Conservation (phyloP, 306 rosid species). For the Dalbergia oliveri region DNA sequence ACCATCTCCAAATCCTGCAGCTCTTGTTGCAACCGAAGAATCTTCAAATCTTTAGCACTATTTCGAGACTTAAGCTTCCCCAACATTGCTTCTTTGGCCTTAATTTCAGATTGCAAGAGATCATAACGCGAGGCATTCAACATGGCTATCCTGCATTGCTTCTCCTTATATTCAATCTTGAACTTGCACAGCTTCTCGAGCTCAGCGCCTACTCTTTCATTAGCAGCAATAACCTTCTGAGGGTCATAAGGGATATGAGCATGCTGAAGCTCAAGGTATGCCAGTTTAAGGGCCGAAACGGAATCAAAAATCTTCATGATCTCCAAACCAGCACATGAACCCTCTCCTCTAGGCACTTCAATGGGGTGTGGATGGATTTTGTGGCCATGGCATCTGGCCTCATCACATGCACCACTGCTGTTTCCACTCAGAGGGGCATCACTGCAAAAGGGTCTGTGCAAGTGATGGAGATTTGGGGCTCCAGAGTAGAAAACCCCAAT, state of each 20-base stretch:
- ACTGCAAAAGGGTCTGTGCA: slow-evolving; percentile 32
- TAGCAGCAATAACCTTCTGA: slow-evolving; percentile 62
- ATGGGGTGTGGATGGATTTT: slow-evolving; percentile 55
- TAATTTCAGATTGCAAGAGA: slow-evolving; percentile 48
- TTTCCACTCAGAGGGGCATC: slow-evolving; percentile 43
- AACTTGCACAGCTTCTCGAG: slow-evolving; percentile 64
- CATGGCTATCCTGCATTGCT: slow-evolving; percentile 35
- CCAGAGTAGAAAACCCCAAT: slow-evolving; percentile 64
- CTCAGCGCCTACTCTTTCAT: slow-evolving; percentile 56
- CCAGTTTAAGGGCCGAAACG: slow-evolving; percentile 63
- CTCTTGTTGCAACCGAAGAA: slow-evolving; percentile 45
- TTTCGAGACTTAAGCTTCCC: slow-evolving; percentile 58
- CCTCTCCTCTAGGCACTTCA: slow-evolving; percentile 37
- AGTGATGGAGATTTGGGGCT: slow-evolving; percentile 42
- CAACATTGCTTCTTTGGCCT: slow-evolving; percentile 51
- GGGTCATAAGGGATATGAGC: slow-evolving; percentile 74
- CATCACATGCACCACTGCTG: slow-evolving; percentile 49
- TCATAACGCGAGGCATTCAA: slow-evolving; percentile 34
- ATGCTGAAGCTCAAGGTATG: slow-evolving; percentile 74
- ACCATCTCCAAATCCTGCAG: slow-evolving; percentile 55
- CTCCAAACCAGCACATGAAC: slow-evolving; percentile 42
- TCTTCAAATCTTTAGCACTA: slow-evolving; percentile 54
- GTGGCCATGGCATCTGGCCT: slow-evolving; percentile 41
- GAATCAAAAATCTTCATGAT: slow-evolving; percentile 57
- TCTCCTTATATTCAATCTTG: slow-evolving; percentile 60